Base-by-base conservation (phyloP, 2,329 filamentous ascomycete species). In the Calonectria montana region DNA sequence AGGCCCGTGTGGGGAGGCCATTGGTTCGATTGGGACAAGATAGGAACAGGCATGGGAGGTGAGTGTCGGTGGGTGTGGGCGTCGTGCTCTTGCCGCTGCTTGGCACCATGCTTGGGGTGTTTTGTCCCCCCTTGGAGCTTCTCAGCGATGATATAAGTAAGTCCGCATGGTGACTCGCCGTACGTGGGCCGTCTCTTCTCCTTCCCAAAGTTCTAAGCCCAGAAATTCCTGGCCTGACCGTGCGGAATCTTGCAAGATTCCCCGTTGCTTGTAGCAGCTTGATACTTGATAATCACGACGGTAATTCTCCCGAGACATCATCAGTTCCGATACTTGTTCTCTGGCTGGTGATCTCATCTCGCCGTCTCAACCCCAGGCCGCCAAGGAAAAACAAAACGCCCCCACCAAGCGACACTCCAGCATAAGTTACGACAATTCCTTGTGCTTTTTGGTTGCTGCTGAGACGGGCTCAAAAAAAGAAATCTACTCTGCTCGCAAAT, bases 21-120 rank as follows among this genome's bases (percentile, higher is more conserved):
- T 72, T 65, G 61, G 63, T 48, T 64, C 57, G 48, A 71, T 71
- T 68, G 69, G 65, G 47, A 63, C 29, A 18, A 65, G 69, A 71
- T 65, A 65, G 62, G 39, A 71, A 18, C n/a, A 41, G 35, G 37
- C 35, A 50, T 59, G 25, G 15, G 31, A 31, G 45, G 29, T 47
- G 43, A 47, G 43, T 12, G 50, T 55, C 25, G 47, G 15, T 25
- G 31, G 31, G 21, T 23, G 21, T 37, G 37, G 35, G 43, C 41
- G 55, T n/a, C 8, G n/a, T 47, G n/a, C 39, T 21, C 39, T 55
- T 25, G 48, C 48, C 27, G 48, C 48, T n/a, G 48, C 48, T 45
- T 53, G 62, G 21, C 29, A 45, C 50, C 53, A 59, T 48, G 27
- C 43, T 50, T 16, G 43, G 23, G 62, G 47, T 48, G 45, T 50